Evolutionary conservation across 2,329 filamentous ascomycete genomes (phyloP).

Genomic region (Dendryphion nanum): DNA sequence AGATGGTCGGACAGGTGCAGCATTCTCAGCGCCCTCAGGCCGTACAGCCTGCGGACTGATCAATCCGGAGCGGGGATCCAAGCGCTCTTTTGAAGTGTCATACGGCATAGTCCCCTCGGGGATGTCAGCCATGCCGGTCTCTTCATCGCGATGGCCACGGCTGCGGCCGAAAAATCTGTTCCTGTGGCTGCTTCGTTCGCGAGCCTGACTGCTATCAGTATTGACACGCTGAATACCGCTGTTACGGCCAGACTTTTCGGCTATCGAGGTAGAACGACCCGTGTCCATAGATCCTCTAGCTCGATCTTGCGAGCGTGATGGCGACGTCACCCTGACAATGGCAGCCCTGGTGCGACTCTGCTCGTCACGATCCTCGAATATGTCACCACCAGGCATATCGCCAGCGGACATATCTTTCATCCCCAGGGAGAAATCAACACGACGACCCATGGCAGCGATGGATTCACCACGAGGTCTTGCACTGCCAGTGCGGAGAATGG

Average conservation of each 20-base stretch:
- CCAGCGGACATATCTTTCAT: slow-evolving; percentile 59
- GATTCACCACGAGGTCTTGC: slow-evolving; percentile 57
- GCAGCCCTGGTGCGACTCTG: slow-evolving; percentile 34
- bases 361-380: slow-evolving; percentile 57
- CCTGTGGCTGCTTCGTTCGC: slow-evolving; percentile 48
- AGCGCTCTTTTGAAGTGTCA: slow-evolving; percentile 26
- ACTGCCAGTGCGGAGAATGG: slow-evolving; percentile 55
- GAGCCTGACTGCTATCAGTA: slow-evolving; percentile 33
- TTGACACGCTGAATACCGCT: slow-evolving; percentile 30
- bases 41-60: slow-evolving; percentile 31
- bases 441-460: slow-evolving; percentile 57
- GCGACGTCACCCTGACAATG: slow-evolving; percentile 42
- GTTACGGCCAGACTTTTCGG: slow-evolving; percentile 17
- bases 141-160: slow-evolving; percentile 27
- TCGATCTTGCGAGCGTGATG: slow-evolving; percentile 31
- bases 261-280: slow-evolving; percentile 30
- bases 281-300: slow-evolving; percentile 31
- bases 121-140: slow-evolving; percentile 49
- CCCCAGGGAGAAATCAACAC: slow-evolving; percentile 70
- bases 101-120: slow-evolving; percentile 33
- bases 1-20: slow-evolving; percentile 16
- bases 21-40: slow-evolving; percentile 18
- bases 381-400: slow-evolving; percentile 63
- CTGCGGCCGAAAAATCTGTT: slow-evolving; percentile 63
- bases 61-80: slow-evolving; percentile 36